These are phyloP conservation scores for Scutellaria barbata DNA, from an alignment of 257 asterid species.

Conservation along the genomic window DNA sequence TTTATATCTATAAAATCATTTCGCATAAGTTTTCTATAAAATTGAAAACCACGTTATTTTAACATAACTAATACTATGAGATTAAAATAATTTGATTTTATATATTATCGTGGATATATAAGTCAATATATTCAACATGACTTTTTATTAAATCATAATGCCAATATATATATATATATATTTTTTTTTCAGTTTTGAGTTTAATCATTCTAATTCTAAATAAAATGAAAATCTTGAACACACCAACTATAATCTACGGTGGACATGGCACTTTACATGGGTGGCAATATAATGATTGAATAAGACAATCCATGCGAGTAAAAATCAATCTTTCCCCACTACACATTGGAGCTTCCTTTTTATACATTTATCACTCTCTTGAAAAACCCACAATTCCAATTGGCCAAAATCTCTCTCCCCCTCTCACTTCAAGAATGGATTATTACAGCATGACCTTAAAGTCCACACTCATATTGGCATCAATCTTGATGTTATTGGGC, in stretches of 20 bases:
- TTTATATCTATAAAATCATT: too few relatives aligned
- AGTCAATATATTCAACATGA: conserved; percentile 2
- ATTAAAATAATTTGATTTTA: neutral
- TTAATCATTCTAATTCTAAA: neutral
- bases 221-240: neutral
- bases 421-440: conserved; percentile 3
- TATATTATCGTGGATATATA: neutral
- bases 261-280: conserved; percentile 33
- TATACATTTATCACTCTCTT: conserved; percentile 13
- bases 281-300: conserved; percentile 36
- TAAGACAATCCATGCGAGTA: conserved; percentile 7
- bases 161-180: too few relatives aligned
- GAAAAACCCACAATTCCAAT: conserved; percentile 18
- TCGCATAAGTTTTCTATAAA: too few relatives aligned
- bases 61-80: too few relatives aligned
- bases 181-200: too few relatives aligned
- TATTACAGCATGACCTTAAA: conserved; percentile 6
- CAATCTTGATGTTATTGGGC: conserved; percentile 34
- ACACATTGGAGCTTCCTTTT: conserved; percentile 1
- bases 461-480: conserved; percentile 23
- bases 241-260: neutral
- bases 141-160: neutral
- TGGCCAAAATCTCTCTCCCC: neutral
- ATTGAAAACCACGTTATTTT: too few relatives aligned
- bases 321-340: conserved; percentile 24